These are phyloP conservation scores for Pelargonium myrrhifolium DNA, from an alignment of 441 rosid genomes.

Conservation along the genomic window DNA sequence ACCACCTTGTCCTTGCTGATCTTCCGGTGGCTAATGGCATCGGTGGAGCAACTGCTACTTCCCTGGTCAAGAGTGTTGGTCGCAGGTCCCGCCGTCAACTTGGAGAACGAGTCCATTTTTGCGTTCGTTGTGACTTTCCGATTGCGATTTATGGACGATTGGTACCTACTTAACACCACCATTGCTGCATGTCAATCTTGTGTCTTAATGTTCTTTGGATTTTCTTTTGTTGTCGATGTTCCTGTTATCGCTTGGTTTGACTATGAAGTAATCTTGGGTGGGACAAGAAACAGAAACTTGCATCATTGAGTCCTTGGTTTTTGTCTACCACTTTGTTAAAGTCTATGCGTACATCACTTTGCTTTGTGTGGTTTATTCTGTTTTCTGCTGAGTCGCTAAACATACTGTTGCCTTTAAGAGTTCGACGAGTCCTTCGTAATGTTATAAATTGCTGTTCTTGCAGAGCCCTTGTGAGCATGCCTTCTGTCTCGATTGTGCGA, in stretches of 20 bases:
- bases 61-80: slow-evolving; percentile 57
- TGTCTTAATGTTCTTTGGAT: not conserved
- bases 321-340: not conserved
- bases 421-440: not conserved
- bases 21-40: slow-evolving; percentile 95
- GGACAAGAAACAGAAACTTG: too few relatives aligned
- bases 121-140: slow-evolving; percentile 93
- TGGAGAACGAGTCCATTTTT: slow-evolving; percentile 92
- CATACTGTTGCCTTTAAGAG: not conserved
- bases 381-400: not conserved
- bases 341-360: not conserved
- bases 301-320: too few relatives aligned
- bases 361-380: not conserved
- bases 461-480: slow-evolving; percentile 96
- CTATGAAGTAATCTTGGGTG: too few relatives aligned
- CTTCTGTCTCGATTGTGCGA: slow-evolving; percentile 88
- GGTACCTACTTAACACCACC: slow-evolving; percentile 28
- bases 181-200: slow-evolving; percentile 1
- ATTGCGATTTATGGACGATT: slow-evolving; percentile 92
- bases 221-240: not conserved
- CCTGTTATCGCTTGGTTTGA: too few relatives aligned
- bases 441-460: slow-evolving; percentile 24
- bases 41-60: slow-evolving; percentile 61
- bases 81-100: slow-evolving; percentile 89
- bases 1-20: slow-evolving; percentile 90